phyloP scores from a whole-genome alignment of 2,329 filamentous ascomycete species.

The Cucurbitaria berberidis region DNA sequence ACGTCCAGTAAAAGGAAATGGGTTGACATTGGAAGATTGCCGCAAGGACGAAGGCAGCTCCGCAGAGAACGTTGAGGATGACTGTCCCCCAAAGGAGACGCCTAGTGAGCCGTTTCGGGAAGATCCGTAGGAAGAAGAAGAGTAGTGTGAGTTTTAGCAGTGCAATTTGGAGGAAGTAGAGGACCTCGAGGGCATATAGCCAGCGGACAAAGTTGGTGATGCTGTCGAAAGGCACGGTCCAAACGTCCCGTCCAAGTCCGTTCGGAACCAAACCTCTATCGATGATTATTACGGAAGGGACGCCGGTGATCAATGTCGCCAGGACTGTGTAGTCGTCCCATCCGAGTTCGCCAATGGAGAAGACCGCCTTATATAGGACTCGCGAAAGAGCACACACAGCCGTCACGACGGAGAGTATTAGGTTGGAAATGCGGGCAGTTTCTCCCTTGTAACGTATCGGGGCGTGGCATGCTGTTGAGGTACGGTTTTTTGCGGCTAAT shows the following conservation, averaged over 20 bases:
- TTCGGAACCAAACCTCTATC: conserved; percentile 23
- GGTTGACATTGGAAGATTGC: conserved; percentile 44
- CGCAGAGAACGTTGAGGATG: conserved; percentile 32
- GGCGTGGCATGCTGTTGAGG: conserved; percentile 47
- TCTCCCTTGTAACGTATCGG: conserved; percentile 47
- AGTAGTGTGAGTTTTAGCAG: conserved; percentile 37
- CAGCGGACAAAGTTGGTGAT: conserved; percentile 53
- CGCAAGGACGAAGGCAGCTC: conserved; percentile 23
- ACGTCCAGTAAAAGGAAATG: conserved; percentile 41
- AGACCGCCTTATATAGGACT: conserved; percentile 47
- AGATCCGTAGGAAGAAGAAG: conserved; percentile 38
- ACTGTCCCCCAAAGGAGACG: conserved; percentile 27
- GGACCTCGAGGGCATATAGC: conserved; percentile 41
- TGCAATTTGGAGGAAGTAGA: conserved; percentile 43
- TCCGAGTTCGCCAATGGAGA: conserved; percentile 44
- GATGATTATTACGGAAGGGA: conserved; percentile 36
- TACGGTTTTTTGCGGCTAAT: conserved; percentile 52
- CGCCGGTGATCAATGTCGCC: conserved; percentile 24
- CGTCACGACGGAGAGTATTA: conserved; percentile 45
- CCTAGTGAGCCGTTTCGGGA: conserved; percentile 27
- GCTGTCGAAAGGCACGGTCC: conserved; percentile 53
- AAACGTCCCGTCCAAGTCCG: conserved; percentile 61
- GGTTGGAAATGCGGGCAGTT: conserved; percentile 40
- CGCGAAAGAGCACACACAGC: conserved; percentile 44
- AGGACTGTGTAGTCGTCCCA: conserved; percentile 49